These are phyloP conservation scores for Rubia tinctorum DNA, from an alignment of 305 asterid genomes.

Conservation along the genomic window DNA sequence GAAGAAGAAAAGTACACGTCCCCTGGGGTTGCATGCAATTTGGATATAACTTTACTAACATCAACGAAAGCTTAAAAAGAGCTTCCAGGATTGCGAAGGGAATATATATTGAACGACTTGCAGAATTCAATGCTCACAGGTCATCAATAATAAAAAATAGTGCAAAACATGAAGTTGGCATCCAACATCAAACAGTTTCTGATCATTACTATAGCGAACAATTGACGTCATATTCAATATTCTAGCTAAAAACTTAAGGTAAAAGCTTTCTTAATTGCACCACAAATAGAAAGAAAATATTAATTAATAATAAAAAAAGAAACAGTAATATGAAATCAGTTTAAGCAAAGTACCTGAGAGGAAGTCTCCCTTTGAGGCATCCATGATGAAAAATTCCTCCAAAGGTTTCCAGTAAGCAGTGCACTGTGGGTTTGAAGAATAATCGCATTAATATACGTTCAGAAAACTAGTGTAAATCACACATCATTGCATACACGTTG, in stretches of 20 bases:
- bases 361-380: slow-evolving; percentile 78
- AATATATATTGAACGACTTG: neutral
- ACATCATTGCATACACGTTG: slow-evolving; percentile 4
- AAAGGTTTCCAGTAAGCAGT: slow-evolving; percentile 71
- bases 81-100: neutral
- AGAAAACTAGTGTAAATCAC: slow-evolving; percentile 1
- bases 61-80: neutral
- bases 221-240: neutral
- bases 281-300: neutral
- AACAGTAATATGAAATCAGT: neutral
- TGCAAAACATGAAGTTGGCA: neutral
- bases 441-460: slow-evolving; percentile 13
- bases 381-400: slow-evolving; percentile 80
- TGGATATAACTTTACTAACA: neutral
- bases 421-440: slow-evolving; percentile 42
- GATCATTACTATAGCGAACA: neutral
- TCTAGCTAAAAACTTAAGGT: neutral
- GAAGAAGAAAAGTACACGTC: neutral
- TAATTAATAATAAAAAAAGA: neutral
- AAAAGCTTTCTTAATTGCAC: neutral
- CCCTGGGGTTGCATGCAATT: neutral
- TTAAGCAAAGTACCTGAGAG: slow-evolving; percentile 42
- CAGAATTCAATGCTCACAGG: neutral
- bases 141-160: neutral
- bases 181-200: neutral